Conservation (phyloP, 345 rosid species). For the Acer saccharum region DNA sequence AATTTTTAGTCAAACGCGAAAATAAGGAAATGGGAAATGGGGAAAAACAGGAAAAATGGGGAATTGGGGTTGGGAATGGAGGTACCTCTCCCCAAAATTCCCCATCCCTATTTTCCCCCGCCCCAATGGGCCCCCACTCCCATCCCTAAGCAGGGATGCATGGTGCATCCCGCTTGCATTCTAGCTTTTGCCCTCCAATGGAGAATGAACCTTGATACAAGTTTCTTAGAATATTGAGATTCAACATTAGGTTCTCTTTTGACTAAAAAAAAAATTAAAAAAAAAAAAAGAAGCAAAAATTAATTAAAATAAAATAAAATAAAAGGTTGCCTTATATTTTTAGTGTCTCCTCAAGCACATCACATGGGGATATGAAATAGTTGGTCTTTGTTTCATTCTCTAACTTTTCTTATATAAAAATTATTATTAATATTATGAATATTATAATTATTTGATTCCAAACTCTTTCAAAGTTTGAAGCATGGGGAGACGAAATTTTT, state of each 20-base stretch:
- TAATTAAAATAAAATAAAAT: no score
- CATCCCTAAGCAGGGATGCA: no score
- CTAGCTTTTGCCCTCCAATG: not conserved
- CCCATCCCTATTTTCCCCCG: no score
- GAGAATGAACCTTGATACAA: not conserved
- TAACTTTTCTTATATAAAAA: not conserved
- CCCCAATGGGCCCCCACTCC: no score
- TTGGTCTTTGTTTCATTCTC: constrained; percentile 4
- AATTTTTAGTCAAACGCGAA: no score
- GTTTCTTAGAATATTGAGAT: not conserved
- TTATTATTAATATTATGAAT: not conserved
- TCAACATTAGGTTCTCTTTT: not conserved
- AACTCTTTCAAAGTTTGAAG: constrained; percentile 1
- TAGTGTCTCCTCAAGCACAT: not conserved
- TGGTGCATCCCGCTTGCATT: no score
- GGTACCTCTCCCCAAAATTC: no score
- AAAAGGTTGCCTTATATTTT: not conserved
- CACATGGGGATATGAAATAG: constrained; percentile 15
- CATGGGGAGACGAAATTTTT: constrained; percentile 2
- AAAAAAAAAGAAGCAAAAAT: not conserved
- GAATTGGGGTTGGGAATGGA: no score
- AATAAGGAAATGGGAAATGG: no score
- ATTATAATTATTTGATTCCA: constrained; percentile 3
- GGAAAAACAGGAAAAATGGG: no score
- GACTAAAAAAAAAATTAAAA: not conserved